phyloP scores from a whole-genome alignment of 2,329 filamentous ascomycete genomes.

The Penicillium glabrum region DNA sequence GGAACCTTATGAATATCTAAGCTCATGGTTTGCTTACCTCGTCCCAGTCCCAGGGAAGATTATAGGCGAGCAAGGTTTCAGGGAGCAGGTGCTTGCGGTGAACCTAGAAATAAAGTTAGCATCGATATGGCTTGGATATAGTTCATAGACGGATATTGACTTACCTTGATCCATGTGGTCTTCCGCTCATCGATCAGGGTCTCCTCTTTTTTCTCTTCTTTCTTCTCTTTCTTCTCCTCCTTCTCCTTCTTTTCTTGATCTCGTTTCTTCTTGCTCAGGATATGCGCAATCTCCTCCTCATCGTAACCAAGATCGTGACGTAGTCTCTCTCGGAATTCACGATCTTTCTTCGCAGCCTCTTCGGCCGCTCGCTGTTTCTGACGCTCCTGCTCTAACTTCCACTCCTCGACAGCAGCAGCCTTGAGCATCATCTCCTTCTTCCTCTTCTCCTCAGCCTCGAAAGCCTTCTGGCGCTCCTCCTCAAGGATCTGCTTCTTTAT shows the following conservation, averaged over 20 bases:
- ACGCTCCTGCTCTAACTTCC: slow-evolving; percentile 34
- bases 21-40: slow-evolving; percentile 37
- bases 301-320: slow-evolving; percentile 40
- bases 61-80: slow-evolving; percentile 48
- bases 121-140: neutral
- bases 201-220: slow-evolving; percentile 28
- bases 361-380: slow-evolving; percentile 32
- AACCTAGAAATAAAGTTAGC: slow-evolving; percentile 31
- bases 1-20: neutral
- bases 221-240: slow-evolving; percentile 36
- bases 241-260: slow-evolving; percentile 29
- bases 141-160: neutral
- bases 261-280: slow-evolving; percentile 42
- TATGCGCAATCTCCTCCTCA: slow-evolving; percentile 44
- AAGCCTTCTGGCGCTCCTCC: slow-evolving; percentile 47
- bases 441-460: slow-evolving; percentile 32
- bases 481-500: slow-evolving; percentile 34
- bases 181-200: slow-evolving; percentile 33
- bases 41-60: slow-evolving; percentile 48
- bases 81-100: slow-evolving; percentile 48
- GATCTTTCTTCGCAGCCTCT: slow-evolving; percentile 30
- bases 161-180: slow-evolving; percentile 47
- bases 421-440: slow-evolving; percentile 36
- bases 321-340: slow-evolving; percentile 38
- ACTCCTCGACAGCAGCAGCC: slow-evolving; percentile 43